Conservation (phyloP, 169 alveolate genomes). For the Babesia ovis region DNA sequence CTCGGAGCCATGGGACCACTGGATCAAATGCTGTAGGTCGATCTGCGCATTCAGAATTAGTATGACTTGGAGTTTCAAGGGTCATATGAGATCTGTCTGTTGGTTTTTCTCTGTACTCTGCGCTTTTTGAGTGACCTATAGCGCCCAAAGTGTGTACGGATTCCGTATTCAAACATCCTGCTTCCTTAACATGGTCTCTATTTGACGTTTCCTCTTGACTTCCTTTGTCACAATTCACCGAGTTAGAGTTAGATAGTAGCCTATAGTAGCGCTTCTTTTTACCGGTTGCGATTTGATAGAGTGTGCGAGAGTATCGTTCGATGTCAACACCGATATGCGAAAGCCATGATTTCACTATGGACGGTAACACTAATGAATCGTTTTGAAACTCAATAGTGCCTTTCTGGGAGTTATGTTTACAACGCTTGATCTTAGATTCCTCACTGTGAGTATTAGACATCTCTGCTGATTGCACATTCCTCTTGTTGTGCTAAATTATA, state of each 20-base stretch:
- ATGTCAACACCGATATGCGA: slow-evolving; percentile 44
- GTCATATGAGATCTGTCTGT: too few relatives aligned
- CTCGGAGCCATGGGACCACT: slow-evolving; percentile 56
- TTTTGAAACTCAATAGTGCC: not conserved
- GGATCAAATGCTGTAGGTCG: not conserved
- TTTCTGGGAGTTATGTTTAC: not conserved
- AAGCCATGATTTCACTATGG: slow-evolving; percentile 46
- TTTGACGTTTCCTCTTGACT: not conserved
- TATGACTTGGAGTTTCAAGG: too few relatives aligned
- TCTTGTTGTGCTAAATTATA: not conserved
- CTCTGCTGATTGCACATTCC: not conserved
- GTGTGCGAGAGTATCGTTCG: slow-evolving; percentile 25
- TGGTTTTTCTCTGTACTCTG: not conserved
- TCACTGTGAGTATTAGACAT: not conserved
- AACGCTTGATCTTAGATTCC: slow-evolving; percentile 11
- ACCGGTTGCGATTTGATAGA: slow-evolving; percentile 11
- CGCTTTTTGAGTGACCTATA: not conserved
- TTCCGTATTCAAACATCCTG: not conserved
- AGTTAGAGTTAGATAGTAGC: not conserved
- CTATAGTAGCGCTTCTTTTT: slow-evolving; percentile 57
- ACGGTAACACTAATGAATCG: slow-evolving; percentile 24
- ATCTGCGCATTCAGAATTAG: not conserved
- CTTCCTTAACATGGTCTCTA: not conserved
- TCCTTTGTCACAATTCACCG: not conserved
- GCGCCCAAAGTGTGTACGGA: not conserved